Base-by-base conservation (phyloP, 2,329 filamentous ascomycete genomes). In the Phyllosticta ampelicida region DNA sequence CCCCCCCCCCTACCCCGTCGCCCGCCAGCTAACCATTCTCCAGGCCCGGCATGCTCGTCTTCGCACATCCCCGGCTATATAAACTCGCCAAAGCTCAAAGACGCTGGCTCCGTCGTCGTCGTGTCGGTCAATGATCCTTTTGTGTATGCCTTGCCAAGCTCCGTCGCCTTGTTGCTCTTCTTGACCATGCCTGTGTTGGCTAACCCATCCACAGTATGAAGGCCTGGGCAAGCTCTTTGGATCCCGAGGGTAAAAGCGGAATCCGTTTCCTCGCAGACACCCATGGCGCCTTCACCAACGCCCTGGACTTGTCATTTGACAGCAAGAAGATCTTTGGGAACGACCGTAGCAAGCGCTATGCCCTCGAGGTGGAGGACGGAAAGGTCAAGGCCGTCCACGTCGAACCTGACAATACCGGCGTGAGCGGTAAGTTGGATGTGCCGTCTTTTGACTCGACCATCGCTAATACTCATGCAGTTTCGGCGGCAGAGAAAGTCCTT, bases 41-140 rank as follows among this genome's bases (percentile, higher is more conserved):
- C 16, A 59, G 56, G 56, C 66, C 84, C 84, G 48, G 75, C 79
- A 10, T 87, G 85, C 75, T 85, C 82, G 18, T 79, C 81, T 63
- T 78, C 76, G 53, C 92, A 97, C 70, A 79, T 97, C 51, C 92
- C 92, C 0, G 87, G 88, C 58, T 97, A 90, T 75, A 86, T 96
- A 73, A 85, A 84, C 68, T 87, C 89, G 70, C 80, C 86, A 58
- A 84, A 86, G 71, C 80, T 95, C 65, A 88, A 88, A 75, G 79
- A 86, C 61, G 89, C 88, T 28, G 91, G 90, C 53, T 80, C 87
- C 67, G 88, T 96, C 51, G 95, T 95, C 68, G 89, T 97, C 48
- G 84, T 97, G 59, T 85, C 88, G 16, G 91, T 96, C 70, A 97
- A 97, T 71, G 92, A 97, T 71, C 83, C 90, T 19, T 96, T 96